A percentile compares a stretch with the other conserved stretches of the same genome.
phyloP scores from a whole-genome alignment of 345 rosid genomes.

The Salix suchowensis region DNA sequence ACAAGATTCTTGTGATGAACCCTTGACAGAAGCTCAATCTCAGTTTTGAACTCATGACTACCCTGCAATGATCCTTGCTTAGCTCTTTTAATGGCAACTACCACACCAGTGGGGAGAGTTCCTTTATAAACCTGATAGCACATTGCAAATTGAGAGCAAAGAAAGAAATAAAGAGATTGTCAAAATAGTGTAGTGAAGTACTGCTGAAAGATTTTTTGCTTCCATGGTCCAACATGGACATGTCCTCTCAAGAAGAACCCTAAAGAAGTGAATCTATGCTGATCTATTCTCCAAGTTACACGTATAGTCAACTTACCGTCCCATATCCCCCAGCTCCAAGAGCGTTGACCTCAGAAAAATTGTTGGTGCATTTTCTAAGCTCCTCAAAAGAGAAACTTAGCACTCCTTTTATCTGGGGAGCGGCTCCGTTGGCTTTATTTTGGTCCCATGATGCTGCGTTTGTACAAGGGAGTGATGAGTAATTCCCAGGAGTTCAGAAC shows the following conservation, averaged over 20 bases:
- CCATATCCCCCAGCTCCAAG: conserved; percentile 11
- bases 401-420: not conserved
- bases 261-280: not conserved
- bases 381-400: conserved; percentile 9
- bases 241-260: too few species aligned
- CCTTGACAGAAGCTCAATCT: conserved; percentile 83
- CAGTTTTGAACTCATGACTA: conserved; percentile 74
- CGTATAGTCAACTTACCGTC: not conserved
- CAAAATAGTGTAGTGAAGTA: too few species aligned
- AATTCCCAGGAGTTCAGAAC: too few species aligned
- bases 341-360: not conserved
- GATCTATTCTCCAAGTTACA: not conserved
- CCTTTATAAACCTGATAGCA: conserved; percentile 67
- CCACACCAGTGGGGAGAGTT: conserved; percentile 45
- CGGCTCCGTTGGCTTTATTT: not conserved
- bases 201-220: too few species aligned
- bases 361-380: conserved; percentile 1
- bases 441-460: conserved; percentile 10
- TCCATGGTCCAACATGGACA: too few species aligned
- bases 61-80: conserved; percentile 83
- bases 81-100: conserved; percentile 76
- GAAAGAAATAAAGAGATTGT: not conserved
- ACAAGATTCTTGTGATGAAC: conserved; percentile 85
- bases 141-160: not conserved
- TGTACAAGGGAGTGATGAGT: too few species aligned